phyloP scores from a whole-genome alignment of 2,329 filamentous ascomycete genomes.

The Penicillium sp. region DNA sequence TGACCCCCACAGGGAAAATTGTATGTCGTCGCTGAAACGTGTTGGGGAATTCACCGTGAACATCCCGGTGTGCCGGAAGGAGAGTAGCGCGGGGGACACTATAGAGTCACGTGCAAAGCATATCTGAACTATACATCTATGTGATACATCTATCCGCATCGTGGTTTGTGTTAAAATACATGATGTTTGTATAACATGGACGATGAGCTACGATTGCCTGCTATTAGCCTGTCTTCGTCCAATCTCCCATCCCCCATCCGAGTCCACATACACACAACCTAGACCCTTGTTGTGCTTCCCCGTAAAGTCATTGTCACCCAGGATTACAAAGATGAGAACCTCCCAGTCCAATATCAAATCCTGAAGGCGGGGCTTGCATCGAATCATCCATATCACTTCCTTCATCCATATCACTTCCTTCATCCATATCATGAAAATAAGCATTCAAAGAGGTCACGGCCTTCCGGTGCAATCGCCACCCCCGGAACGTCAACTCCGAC shows the following conservation, averaged over 20 bases:
- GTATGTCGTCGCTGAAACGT: neutral
- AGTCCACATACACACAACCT: neutral
- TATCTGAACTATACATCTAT: neutral
- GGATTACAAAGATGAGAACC: neutral
- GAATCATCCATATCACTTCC: no score
- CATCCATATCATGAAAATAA: neutral
- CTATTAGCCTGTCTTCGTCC: neutral
- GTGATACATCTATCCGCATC: neutral
- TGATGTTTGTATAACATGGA: neutral
- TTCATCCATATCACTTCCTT: no score
- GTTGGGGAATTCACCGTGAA: conserved; percentile 6
- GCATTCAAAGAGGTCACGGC: neutral
- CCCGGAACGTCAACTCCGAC: neutral
- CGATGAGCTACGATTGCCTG: no score
- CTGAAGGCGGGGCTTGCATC: neutral
- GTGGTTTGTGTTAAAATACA: neutral
- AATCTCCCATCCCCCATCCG: neutral
- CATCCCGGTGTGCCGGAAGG: conserved; percentile 14
- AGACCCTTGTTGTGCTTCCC: conserved; percentile 2
- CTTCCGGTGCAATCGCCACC: neutral
- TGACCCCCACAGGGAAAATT: neutral
- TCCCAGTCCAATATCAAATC: neutral
- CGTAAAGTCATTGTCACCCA: neutral
- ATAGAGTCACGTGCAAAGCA: conserved; percentile 1
- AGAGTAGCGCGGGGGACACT: conserved; percentile 9